Evolutionary conservation across 257 asterid genomes (phyloP).

Genomic region (Solanum bulbocastanum): DNA sequence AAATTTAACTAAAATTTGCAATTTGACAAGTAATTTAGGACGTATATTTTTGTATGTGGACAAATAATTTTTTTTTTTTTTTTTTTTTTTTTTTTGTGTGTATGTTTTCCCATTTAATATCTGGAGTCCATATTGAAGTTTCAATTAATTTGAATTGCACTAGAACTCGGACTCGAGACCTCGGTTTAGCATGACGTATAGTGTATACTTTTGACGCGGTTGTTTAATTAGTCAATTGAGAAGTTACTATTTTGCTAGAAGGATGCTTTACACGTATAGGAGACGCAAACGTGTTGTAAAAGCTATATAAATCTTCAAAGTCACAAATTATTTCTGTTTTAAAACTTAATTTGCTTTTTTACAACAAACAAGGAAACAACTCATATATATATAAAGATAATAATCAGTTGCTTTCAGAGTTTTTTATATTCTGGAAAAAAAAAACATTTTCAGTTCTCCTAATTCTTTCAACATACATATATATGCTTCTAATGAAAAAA

Average conservation of each 20-base stretch:
- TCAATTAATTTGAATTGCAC: fast-evolving
- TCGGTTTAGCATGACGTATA: neutral
- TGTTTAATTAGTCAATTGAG: neutral
- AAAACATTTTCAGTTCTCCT: neutral
- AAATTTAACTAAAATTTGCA: neutral
- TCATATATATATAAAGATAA: slow-evolving; percentile 3
- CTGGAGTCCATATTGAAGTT: fast-evolving
- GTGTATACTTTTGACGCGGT: neutral
- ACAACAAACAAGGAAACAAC: neutral
- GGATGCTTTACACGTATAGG: slow-evolving; percentile 17
- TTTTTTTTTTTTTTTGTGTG: fast-evolving
- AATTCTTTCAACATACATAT: neutral
- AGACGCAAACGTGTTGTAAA: slow-evolving; percentile 11
- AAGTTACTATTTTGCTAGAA: neutral
- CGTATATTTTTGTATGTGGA: neutral
- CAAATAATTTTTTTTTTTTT: too few relatives aligned
- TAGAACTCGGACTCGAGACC: fast-evolving
- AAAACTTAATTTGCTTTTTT: neutral
- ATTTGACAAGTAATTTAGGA: neutral
- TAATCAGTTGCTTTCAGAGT: neutral
- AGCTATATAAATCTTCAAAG: neutral
- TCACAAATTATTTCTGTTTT: neutral
- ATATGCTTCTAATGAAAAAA: slow-evolving; percentile 9
- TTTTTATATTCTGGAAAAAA: neutral
- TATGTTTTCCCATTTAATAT: neutral